These are phyloP conservation scores for Boletus tylopilopsis DNA, from an alignment of 768 basidiomycete species.

Conservation along the genomic window DNA sequence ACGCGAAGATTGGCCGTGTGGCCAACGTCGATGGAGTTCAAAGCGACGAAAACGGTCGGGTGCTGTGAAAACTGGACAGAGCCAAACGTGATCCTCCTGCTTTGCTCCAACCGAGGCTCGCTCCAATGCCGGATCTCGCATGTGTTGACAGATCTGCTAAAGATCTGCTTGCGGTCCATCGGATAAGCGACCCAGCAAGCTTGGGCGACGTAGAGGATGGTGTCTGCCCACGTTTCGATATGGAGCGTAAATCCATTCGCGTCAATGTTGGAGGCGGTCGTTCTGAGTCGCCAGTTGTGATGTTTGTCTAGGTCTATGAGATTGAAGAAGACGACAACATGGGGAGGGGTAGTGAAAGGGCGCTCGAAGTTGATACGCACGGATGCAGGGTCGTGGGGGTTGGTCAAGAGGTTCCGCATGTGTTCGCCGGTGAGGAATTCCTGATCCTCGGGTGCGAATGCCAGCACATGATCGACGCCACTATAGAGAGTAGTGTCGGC, in stretches of 20 bases:
- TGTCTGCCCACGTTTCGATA: conserved; percentile 14
- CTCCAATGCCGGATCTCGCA: not conserved
- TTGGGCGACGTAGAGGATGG: not conserved
- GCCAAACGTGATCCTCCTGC: conserved; percentile 6
- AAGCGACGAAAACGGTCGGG: conserved; percentile 13
- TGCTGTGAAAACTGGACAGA: not conserved
- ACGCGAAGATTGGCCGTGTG: conserved; percentile 11
- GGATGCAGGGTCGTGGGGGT: not conserved
- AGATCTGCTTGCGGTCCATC: conserved; percentile 17
- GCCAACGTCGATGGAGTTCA: conserved; percentile 14
- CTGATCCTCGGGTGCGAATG: conserved; percentile 3
- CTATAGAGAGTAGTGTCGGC: not conserved
- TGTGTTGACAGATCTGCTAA: conserved; percentile 14
- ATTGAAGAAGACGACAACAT: not conserved
- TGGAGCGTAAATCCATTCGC: conserved; percentile 14
- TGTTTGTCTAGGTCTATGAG: not conserved
- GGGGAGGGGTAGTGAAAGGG: not conserved
- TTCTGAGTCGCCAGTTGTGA: not conserved
- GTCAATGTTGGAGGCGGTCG: conserved; percentile 7
- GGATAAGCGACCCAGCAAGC: conserved; percentile 22
- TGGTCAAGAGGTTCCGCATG: not conserved
- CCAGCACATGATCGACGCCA: not conserved
- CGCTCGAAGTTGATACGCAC: conserved; percentile 1
- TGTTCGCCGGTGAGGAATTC: conserved; percentile 17
- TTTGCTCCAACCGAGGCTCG: conserved; percentile 2